phyloP scores from a whole-genome alignment of 169 alveolate genomes.

The Plasmodium gaboni region DNA sequence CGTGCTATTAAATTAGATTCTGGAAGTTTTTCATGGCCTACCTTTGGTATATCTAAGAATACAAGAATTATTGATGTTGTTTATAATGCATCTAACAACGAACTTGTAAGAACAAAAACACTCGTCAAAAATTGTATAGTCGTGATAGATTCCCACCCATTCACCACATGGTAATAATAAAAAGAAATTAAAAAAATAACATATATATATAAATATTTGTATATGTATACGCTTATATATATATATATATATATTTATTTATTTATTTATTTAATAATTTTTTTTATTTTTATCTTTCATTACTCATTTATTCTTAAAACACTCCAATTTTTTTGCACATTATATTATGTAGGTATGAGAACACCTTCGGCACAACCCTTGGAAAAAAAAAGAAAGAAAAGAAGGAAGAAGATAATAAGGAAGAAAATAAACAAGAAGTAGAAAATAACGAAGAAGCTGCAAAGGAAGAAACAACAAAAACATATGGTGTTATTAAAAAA shows the following conservation, averaged over 20 bases:
- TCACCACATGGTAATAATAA: constrained; percentile 93
- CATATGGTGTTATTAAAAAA: constrained; percentile 80
- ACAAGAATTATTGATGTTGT: constrained; percentile 98
- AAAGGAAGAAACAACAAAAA: constrained; percentile 77
- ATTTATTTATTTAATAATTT: neutral
- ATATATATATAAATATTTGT: neutral
- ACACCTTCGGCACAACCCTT: constrained; percentile 67
- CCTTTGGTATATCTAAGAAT: constrained; percentile 92
- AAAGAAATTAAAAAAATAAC: neutral
- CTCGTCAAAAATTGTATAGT: constrained; percentile 98
- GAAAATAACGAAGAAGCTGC: constrained; percentile 84
- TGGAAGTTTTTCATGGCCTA: constrained; percentile 98
- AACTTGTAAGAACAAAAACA: constrained; percentile 99
- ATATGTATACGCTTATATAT: neutral
- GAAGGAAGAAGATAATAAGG: constrained; percentile 76
- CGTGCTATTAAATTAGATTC: constrained; percentile 98
- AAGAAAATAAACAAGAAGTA: constrained; percentile 75
- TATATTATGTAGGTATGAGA: constrained; percentile 74
- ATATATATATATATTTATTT: neutral
- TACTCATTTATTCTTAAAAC: neutral
- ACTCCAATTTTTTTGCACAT: neutral
- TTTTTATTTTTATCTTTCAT: neutral
- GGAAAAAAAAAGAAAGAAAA: constrained; percentile 78
- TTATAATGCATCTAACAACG: constrained; percentile 99
- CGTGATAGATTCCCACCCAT: constrained; percentile 98